Evolutionary conservation across 371 early-diverging fungal species (phyloP), one percentile per base, ranked within the genome.

Genomic region (Entomophthora muscae): DNA sequence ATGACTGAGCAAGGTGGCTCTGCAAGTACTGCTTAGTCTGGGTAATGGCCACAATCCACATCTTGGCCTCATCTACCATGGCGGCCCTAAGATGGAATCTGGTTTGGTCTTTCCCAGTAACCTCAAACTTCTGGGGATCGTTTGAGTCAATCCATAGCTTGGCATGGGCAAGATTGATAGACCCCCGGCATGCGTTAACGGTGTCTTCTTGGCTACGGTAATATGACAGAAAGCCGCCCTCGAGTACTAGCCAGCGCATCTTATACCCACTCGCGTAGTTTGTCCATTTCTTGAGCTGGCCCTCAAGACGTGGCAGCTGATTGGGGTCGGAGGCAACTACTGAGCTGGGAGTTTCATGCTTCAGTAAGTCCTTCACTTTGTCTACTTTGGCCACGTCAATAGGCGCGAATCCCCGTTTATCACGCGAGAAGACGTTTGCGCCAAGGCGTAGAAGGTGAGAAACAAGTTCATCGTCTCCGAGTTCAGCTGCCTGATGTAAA

Each of bases 211-310:
- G 75, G 65, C 83, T 77, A 61, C 85, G 82, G 72, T 82, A 90
- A 68, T 90, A 90, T 1, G 88, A 86, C 23, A 89, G 70, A 22
- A 81, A 77, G 23, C 77, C 86, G 55, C 82, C 77, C 32, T 87
- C 89, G 3, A 90, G 78, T 7, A 84, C 86, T 67, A 89, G 88
- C 79, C 84, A 89, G 24, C 90, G 70, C 31, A 73, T 66, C 66
- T 86, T 85, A 77, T 86, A 89, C n/a, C 90, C 89, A 53, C 80
- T 69, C 2, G 88, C 84, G 70, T 83, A 88, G 74, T 90, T 90
- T 57, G 86, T 86, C 89, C 89, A 90, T 67, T 90, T 90, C 67
- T 77, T 69, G 56, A 90, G 76, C 17, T 68, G 73, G 13, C 85
- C 85, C 62, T 72, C 71, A 22, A 83, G 68, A 32, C 65, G 73